Evolutionary conservation across 2,329 filamentous ascomycete genomes (phyloP).

Genomic region (Aspergillus transmontanensis): DNA sequence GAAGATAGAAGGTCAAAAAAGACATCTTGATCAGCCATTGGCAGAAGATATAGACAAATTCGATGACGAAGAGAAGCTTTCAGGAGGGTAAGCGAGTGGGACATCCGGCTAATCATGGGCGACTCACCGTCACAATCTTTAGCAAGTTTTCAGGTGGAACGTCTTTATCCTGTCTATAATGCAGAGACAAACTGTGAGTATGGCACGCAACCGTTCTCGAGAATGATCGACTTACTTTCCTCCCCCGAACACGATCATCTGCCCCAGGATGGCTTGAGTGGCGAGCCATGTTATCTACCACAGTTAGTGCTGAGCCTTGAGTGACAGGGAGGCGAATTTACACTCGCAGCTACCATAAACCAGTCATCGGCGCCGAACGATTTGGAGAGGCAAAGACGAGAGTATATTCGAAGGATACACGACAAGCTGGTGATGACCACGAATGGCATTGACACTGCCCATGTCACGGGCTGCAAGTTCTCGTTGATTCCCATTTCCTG

Average conservation of each 20-base stretch:
- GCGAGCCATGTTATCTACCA: slow-evolving; percentile 1
- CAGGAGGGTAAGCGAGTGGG: background rate
- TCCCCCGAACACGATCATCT: slow-evolving; percentile 5
- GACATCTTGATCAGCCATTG: slow-evolving; percentile 13
- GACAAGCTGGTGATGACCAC: slow-evolving; percentile 2
- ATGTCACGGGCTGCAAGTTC: slow-evolving; percentile 10
- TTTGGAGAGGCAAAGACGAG: slow-evolving; percentile 8
- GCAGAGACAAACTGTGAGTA: background rate
- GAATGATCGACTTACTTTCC: slow-evolving; percentile 1
- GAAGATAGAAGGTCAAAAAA: slow-evolving; percentile 12
- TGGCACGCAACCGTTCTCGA: background rate
- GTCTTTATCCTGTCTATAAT: background rate
- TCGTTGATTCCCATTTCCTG: slow-evolving; percentile 7
- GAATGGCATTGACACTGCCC: slow-evolving; percentile 7
- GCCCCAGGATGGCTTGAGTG: slow-evolving; percentile 2
- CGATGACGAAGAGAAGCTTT: slow-evolving; percentile 11
- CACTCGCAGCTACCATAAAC: slow-evolving; percentile 7
- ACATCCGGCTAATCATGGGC: no score
- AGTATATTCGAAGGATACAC: slow-evolving; percentile 8
- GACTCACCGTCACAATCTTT: background rate
- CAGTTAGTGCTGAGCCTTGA: background rate
- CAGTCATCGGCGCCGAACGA: slow-evolving; percentile 9
- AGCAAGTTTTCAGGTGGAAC: background rate
- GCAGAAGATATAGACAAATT: slow-evolving; percentile 13
- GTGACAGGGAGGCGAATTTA: background rate